A percentile compares a stretch with the other conserved stretches of the same genome.
These are phyloP conservation scores for Alternaria burnsii DNA, from an alignment of 2,329 filamentous ascomycete species.

Conservation along the genomic window DNA sequence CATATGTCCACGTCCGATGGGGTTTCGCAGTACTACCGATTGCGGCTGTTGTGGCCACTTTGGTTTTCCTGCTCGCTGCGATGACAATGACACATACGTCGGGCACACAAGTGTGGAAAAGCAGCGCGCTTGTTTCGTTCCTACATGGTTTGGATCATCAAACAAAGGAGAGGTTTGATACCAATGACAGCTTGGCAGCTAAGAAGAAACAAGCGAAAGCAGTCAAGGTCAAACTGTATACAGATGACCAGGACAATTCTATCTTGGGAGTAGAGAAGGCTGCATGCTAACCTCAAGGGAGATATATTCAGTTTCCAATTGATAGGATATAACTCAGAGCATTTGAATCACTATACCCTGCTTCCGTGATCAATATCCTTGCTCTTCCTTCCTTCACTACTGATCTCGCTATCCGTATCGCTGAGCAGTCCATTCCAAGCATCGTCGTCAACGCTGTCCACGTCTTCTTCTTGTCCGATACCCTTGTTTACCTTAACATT, in stretches of 20 bases:
- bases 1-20: slow-evolving; percentile 23
- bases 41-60: slow-evolving; percentile 13
- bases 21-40: slow-evolving; percentile 22
- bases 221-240: slow-evolving; percentile 17
- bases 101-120: slow-evolving; percentile 23
- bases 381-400: slow-evolving; percentile 30
- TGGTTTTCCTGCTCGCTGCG: slow-evolving; percentile 18
- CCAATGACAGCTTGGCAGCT: slow-evolving; percentile 9
- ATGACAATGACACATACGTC: slow-evolving; percentile 22
- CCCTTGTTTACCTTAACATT: slow-evolving; percentile 44
- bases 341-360: slow-evolving; percentile 14
- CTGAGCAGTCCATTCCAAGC: slow-evolving; percentile 44
- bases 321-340: too few relatives aligned
- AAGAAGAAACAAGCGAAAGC: slow-evolving; percentile 18
- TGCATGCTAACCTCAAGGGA: slow-evolving; percentile 1
- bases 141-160: slow-evolving; percentile 21
- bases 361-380: slow-evolving; percentile 31
- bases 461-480: slow-evolving; percentile 25
- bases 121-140: slow-evolving; percentile 19
- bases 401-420: slow-evolving; percentile 38
- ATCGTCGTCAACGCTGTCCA: slow-evolving; percentile 36
- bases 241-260: slow-evolving; percentile 12
- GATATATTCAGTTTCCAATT: not conserved
- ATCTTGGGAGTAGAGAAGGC: slow-evolving; percentile 13
- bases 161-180: slow-evolving; percentile 19